phyloP scores from a whole-genome alignment of 2,329 filamentous ascomycete species.

The Colletotrichum sp. region DNA sequence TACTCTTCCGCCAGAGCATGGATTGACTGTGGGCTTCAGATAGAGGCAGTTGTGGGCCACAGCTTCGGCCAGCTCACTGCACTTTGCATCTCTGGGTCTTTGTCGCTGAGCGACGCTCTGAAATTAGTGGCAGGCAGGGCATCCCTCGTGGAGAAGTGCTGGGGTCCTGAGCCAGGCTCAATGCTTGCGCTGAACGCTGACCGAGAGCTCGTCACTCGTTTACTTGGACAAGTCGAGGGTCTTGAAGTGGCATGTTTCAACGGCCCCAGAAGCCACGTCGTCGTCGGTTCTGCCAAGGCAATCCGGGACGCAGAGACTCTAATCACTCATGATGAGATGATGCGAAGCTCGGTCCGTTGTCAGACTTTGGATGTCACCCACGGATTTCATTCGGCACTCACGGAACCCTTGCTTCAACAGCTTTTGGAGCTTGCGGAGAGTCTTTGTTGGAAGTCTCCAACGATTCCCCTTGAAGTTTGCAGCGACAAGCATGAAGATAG shows the following conservation, averaged over 20 bases:
- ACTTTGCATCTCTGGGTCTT: conserved; percentile 31
- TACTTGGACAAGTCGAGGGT: background rate
- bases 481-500: conserved; percentile 17
- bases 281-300: background rate
- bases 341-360: background rate
- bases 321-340: background rate
- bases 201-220: background rate
- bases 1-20: background rate
- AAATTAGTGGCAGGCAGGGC: conserved; percentile 33
- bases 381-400: background rate
- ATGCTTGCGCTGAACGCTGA: conserved; percentile 32
- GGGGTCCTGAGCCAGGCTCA: conserved; percentile 26
- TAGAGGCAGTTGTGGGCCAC: conserved; percentile 27
- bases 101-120: conserved; percentile 32
- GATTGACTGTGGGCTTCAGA: background rate
- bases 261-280: background rate
- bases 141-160: conserved; percentile 29
- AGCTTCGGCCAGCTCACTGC: conserved; percentile 41
- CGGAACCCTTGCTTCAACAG: background rate
- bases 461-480: background rate
- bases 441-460: background rate
- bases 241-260: conserved; percentile 6
- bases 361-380: background rate
- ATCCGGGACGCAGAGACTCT: background rate
- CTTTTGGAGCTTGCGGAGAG: background rate